phyloP scores from a whole-genome alignment of 306 rosid species.

The Carpinus viminea region DNA sequence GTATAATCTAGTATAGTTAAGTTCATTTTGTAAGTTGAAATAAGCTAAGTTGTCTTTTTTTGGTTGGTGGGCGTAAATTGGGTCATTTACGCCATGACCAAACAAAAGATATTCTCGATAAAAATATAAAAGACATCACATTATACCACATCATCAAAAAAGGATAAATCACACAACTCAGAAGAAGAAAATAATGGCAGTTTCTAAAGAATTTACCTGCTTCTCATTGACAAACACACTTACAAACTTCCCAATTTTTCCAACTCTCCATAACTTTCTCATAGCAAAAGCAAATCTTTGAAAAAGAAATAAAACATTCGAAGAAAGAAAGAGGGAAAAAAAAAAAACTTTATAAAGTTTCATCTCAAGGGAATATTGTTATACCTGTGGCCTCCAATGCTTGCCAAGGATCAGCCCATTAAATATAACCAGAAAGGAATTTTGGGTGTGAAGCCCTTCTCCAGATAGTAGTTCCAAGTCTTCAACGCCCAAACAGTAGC shows the following conservation, averaged over 20 bases:
- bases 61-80: too few relatives aligned
- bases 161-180: not conserved
- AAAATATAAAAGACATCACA: not conserved
- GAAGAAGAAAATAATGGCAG: not conserved
- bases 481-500: constrained; percentile 71
- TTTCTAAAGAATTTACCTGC: constrained; percentile 54
- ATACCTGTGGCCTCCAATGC: constrained; percentile 89
- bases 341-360: not conserved
- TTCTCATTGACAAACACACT: constrained; percentile 81
- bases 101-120: too few relatives aligned
- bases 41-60: too few relatives aligned
- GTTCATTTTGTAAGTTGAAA: too few relatives aligned
- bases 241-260: constrained; percentile 87
- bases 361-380: not conserved
- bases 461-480: constrained; percentile 79
- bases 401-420: constrained; percentile 93
- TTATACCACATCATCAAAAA: not conserved
- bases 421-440: constrained; percentile 82
- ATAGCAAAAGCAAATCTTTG: constrained; percentile 65
- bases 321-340: constrained; percentile 13
- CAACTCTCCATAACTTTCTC: constrained; percentile 84
- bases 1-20: too few relatives aligned
- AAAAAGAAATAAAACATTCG: not conserved
- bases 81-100: too few relatives aligned
- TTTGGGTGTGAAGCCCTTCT: constrained; percentile 85